phyloP scores from a whole-genome alignment of 2,329 filamentous ascomycete genomes.

The Monilinia laxa region DNA sequence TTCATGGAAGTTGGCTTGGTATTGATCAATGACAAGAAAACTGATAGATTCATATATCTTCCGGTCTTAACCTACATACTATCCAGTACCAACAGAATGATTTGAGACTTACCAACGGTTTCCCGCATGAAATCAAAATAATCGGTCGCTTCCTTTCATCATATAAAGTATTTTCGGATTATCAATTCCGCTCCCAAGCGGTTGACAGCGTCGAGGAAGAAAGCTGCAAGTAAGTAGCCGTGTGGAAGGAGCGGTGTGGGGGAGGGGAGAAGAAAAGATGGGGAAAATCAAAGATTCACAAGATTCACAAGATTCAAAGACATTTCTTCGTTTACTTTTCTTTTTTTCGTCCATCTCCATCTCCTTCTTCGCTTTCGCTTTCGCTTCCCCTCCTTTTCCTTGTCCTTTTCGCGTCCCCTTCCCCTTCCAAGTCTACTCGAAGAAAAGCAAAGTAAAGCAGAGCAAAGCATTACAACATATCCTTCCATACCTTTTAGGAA shows the following conservation, averaged over 20 bases:
- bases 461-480: slow-evolving; percentile 6
- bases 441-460: not conserved
- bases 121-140: slow-evolving; percentile 7
- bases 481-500: slow-evolving; percentile 1
- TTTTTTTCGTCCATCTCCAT: not conserved
- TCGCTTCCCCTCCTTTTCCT: not conserved
- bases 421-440: not conserved
- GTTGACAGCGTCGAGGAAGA: slow-evolving; percentile 5
- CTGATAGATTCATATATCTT: slow-evolving; percentile 15
- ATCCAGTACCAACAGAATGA: not conserved
- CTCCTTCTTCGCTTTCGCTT: slow-evolving; percentile 11
- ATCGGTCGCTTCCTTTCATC: not conserved
- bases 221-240: slow-evolving; percentile 7
- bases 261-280: not conserved
- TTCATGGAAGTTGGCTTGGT: not conserved
- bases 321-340: too few species aligned
- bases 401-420: not conserved
- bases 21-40: slow-evolving; percentile 4
- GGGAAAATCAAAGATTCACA: not conserved
- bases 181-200: slow-evolving; percentile 3
- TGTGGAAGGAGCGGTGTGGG: slow-evolving; percentile 19
- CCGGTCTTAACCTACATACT: not conserved
- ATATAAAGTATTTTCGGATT: slow-evolving; percentile 19
- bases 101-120: slow-evolving; percentile 11
- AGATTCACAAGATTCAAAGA: not conserved